phyloP scores from a whole-genome alignment of 2,329 filamentous ascomycete genomes.

The Penicillium sp. region DNA sequence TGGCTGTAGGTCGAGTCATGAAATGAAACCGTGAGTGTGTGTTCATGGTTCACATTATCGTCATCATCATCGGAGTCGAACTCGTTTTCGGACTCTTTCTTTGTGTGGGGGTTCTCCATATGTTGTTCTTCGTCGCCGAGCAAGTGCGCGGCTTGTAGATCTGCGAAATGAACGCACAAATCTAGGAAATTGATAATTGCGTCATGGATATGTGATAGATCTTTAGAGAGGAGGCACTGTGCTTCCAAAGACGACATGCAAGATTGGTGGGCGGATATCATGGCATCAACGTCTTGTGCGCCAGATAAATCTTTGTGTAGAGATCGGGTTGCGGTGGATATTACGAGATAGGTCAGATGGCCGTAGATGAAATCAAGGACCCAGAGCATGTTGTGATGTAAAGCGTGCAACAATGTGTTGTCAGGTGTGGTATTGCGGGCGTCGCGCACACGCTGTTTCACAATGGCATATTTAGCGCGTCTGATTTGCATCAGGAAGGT shows the following conservation, averaged over 20 bases:
- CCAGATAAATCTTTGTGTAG: slow-evolving; percentile 52
- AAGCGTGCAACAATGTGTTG: slow-evolving; percentile 32
- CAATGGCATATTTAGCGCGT: slow-evolving; percentile 59
- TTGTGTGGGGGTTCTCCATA: not conserved
- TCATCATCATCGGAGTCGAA: slow-evolving; percentile 16
- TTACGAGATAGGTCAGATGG: slow-evolving; percentile 65
- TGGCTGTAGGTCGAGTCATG: slow-evolving; percentile 42
- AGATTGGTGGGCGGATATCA: slow-evolving; percentile 60
- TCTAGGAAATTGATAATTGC: slow-evolving; percentile 69
- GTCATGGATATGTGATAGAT: slow-evolving; percentile 61
- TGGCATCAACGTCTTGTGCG: slow-evolving; percentile 67
- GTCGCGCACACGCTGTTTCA: slow-evolving; percentile 40
- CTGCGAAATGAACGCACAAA: slow-evolving; percentile 60
- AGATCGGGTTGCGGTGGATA: slow-evolving; percentile 51
- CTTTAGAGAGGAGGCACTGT: slow-evolving; percentile 60
- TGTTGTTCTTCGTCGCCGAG: slow-evolving; percentile 19
- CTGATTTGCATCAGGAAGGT: slow-evolving; percentile 69
- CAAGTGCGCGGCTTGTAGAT: slow-evolving; percentile 43
- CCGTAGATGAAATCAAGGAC: slow-evolving; percentile 66
- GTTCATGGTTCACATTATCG: slow-evolving; percentile 26
- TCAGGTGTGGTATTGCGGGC: slow-evolving; percentile 22
- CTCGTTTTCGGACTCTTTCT: not conserved
- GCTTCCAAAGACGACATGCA: slow-evolving; percentile 57
- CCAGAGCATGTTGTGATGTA: slow-evolving; percentile 66
- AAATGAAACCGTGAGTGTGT: slow-evolving; percentile 34